phyloP scores from a whole-genome alignment of 1,139 yeast genomes.

The Hyphopichia wangnamkhiaoensis region DNA sequence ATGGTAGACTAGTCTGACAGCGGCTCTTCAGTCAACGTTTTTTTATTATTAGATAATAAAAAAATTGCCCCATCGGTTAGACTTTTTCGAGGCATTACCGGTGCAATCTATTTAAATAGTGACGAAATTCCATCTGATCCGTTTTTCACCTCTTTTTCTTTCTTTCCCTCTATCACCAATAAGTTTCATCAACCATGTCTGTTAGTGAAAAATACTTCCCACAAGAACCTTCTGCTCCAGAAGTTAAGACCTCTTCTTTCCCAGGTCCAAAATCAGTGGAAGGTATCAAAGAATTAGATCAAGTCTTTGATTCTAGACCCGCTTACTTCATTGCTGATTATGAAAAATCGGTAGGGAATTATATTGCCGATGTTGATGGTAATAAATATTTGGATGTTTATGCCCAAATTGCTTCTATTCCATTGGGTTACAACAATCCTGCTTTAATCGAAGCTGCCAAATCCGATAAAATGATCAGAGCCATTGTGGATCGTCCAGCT shows the following conservation, averaged over 20 bases:
- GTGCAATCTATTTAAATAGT: neutral
- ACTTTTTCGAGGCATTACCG: no score
- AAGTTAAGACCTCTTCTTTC: constrained; percentile 46
- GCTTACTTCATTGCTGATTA: constrained; percentile 72
- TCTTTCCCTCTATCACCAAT: neutral
- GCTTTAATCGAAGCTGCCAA: constrained; percentile 61
- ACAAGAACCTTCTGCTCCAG: constrained; percentile 64
- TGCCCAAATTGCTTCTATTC: constrained; percentile 77
- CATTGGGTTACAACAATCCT: constrained; percentile 80
- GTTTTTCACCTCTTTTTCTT: neutral
- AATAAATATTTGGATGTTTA: constrained; percentile 67
- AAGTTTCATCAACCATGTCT: constrained; percentile 29
- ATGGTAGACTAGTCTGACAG: no score
- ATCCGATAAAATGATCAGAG: constrained; percentile 64
- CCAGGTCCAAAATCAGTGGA: constrained; percentile 67
- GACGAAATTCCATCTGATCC: neutral
- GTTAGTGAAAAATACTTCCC: constrained; percentile 60
- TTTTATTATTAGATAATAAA: no score
- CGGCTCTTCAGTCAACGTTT: no score
- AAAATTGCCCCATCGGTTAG: no score
- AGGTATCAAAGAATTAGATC: constrained; percentile 46
- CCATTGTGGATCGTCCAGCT: constrained; percentile 76
- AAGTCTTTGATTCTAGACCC: constrained; percentile 64
- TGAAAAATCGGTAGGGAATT: constrained; percentile 68
- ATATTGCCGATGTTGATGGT: constrained; percentile 71